A percentile compares a stretch with the other conserved stretches of the same genome.
Evolutionary conservation across 352 stramenopile genomes (phyloP).

Genomic region (Phytopythium ostracodes): DNA sequence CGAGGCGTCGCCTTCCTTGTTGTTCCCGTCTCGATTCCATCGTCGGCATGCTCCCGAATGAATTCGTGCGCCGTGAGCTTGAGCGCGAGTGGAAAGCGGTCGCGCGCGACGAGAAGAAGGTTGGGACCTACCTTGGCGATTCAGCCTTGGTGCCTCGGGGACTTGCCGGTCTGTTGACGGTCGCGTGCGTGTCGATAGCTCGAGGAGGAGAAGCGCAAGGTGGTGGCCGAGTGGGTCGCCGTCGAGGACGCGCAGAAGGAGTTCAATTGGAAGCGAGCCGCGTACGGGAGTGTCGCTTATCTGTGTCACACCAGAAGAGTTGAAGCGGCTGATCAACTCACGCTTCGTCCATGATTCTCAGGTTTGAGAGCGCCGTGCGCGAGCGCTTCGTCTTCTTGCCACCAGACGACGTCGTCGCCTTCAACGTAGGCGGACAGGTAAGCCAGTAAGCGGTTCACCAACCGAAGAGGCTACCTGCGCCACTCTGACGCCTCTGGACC

Average conservation of each 20-base stretch:
- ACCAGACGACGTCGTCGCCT: conserved; percentile 43
- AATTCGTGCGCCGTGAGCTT: conserved; percentile 47
- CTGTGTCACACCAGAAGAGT: background rate
- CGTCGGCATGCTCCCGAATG: conserved; percentile 35
- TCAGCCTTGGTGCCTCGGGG: background rate
- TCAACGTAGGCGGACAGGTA: conserved; percentile 70
- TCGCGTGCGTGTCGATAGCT: conserved; percentile 24
- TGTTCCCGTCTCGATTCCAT: background rate
- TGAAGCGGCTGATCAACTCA: background rate
- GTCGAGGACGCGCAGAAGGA: conserved; percentile 65
- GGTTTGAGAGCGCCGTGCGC: conserved; percentile 53
- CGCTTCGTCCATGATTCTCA: conserved; percentile 10
- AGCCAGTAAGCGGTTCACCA: background rate
- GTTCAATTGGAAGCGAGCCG: conserved; percentile 55
- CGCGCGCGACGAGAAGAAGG: conserved; percentile 59
- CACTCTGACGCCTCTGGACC: background rate
- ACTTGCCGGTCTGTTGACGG: background rate
- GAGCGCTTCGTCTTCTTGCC: conserved; percentile 59
- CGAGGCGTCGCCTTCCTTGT: background rate
- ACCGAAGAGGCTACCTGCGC: background rate
- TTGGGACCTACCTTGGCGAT: conserved; percentile 6
- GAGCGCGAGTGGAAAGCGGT: conserved; percentile 61
- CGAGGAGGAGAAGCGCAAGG: conserved; percentile 68
- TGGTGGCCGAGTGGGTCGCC: conserved; percentile 62
- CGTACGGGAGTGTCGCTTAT: conserved; percentile 20